phyloP scores from a whole-genome alignment of 2,329 filamentous ascomycete species.

The Grosmannia serpens region DNA sequence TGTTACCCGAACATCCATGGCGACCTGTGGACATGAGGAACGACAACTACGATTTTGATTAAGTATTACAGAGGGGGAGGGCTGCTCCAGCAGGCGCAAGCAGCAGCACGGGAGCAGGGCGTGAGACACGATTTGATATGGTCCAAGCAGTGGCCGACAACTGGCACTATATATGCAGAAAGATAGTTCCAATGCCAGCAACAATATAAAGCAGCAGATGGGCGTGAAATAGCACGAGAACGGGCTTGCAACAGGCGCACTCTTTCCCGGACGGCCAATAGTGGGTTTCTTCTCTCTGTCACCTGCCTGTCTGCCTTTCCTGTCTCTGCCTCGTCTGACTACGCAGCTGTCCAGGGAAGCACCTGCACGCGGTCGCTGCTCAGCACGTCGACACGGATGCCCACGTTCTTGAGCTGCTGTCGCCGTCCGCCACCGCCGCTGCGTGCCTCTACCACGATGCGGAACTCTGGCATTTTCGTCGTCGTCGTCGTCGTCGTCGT shows the following conservation, averaged over 20 bases:
- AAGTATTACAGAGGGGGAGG: neutral
- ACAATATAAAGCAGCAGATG: no score
- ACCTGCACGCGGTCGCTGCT: constrained; percentile 35
- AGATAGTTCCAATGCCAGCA: no score
- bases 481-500: neutral
- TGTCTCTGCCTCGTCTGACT: neutral
- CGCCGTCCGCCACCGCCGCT: constrained; percentile 43
- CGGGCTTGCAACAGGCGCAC: no score
- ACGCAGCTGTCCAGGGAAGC: constrained; percentile 21
- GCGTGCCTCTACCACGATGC: constrained; percentile 59
- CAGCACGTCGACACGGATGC: constrained; percentile 41
- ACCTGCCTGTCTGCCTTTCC: neutral
- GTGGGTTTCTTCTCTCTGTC: no score
- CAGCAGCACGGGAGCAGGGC: no score
- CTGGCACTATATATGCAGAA: no score
- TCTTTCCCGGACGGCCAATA: no score
- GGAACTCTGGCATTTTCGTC: constrained; percentile 47
- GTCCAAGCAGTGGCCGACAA: no score
- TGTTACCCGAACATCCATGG: neutral
- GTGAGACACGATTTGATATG: no score
- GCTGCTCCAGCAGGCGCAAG: no score
- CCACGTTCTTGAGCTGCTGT: constrained; percentile 22
- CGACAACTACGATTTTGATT: neutral
- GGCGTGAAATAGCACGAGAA: no score
- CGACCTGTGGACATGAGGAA: neutral